Base-by-base conservation (phyloP, 2,329 filamentous ascomycete species). In the Sphaerulina populicola region DNA sequence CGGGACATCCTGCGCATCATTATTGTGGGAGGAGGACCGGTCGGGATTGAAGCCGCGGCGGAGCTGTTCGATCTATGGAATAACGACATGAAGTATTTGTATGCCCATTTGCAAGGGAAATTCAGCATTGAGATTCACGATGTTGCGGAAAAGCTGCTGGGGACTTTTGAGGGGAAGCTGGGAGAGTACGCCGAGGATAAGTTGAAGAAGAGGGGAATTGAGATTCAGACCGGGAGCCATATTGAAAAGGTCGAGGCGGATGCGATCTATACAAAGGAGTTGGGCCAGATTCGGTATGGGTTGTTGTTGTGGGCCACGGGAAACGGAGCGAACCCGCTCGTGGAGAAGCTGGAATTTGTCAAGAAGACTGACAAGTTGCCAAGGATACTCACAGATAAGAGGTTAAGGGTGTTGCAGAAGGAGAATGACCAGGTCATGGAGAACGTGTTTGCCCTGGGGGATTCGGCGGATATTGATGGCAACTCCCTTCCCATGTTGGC, bases 61-160 rank as follows among this genome's bases (percentile, higher is more conserved):
- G 72, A 74, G 54, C 58, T 74, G 1, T 69, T 65, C 54, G 72
- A 74, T 50, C 62, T 74, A 2, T 69, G 66, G 57, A 56, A 69
- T 7, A 57, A 68, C 5, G 67, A 69, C n/a, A 61, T 73, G 54
- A 57, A 61, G 10, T 60, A 65, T 27, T 53, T 74, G 5, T 74
- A 72, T 49, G 69, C 71, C 1, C 64, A 69, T 23, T 59, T 74
- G 1, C 67, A 68, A 14, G 66, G 64, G 2, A 67, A 70, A 38
- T 42, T 73, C 7, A 62, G 55, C 3, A 69, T 74, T 29, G 66
- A 66, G n/a, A 69, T 74, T 36, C 70, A 74, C 49, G 72, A 74
- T 53, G 69, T 74, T 1, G 72, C 71, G 4, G 64, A 68, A 4
- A 57, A 65, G 9, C 69, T 74, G 9, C 58, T 74, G 29, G 65